Conservation (phyloP, 345 rosid genomes). For the Zanthoxylum bungeanum region DNA sequence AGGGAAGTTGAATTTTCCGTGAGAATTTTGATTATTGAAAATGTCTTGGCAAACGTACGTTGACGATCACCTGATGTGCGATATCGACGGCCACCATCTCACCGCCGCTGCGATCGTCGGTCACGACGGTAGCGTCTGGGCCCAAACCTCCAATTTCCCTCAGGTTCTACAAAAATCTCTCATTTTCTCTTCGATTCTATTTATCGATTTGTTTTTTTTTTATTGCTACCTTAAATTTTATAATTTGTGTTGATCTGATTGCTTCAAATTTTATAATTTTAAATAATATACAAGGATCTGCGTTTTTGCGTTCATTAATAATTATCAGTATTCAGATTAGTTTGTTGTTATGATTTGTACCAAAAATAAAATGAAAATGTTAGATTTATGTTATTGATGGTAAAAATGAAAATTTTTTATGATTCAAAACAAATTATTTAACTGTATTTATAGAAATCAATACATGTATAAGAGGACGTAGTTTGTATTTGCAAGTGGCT, state of each 20-base stretch:
- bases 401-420: background rate
- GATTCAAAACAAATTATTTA: background rate
- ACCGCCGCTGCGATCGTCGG: constrained; percentile 48
- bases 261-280: background rate
- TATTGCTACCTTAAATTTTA: background rate
- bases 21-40: background rate
- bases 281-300: too few species aligned
- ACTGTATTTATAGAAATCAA: background rate
- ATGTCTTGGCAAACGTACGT: constrained; percentile 59
- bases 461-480: too few species aligned
- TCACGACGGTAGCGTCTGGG: constrained; percentile 52
- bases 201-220: background rate
- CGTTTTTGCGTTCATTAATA: background rate
- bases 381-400: too few species aligned
- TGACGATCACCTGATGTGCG: constrained; percentile 49
- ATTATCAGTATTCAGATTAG: background rate
- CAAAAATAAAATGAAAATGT: too few species aligned
- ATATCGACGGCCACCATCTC: constrained; percentile 40
- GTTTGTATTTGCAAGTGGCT: background rate
- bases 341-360: background rate
- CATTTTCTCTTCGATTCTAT: background rate
- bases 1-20: background rate
- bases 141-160: constrained; percentile 44
- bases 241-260: background rate
- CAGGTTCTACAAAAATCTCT: constrained; percentile 9